Conservation (phyloP, 495 filamentous ascomycete species). For the Cenococcum geophilum region DNA sequence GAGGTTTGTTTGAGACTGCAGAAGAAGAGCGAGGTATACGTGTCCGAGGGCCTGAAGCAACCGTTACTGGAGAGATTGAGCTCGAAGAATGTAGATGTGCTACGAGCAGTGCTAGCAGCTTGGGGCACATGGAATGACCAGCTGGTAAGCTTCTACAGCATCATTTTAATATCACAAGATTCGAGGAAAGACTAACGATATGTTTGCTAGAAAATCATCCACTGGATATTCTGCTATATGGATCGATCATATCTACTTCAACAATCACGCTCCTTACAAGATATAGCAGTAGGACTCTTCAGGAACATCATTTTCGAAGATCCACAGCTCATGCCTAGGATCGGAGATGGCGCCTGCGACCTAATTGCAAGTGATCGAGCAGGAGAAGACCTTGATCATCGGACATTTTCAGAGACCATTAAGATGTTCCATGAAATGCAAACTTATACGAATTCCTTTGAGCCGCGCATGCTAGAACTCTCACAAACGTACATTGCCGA, state of each 20-base stretch:
- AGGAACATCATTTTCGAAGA: constrained; percentile 53
- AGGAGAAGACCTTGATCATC: constrained; percentile 46
- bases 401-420: constrained; percentile 63
- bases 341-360: constrained; percentile 67
- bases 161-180: not conserved
- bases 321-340: constrained; percentile 44
- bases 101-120: constrained; percentile 56
- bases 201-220: constrained; percentile 56
- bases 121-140: constrained; percentile 79
- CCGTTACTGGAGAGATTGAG: constrained; percentile 47
- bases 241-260: constrained; percentile 82
- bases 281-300: constrained; percentile 52
- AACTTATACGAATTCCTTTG: constrained; percentile 72
- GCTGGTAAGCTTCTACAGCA: constrained; percentile 48
- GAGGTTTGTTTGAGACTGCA: constrained; percentile 57
- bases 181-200: constrained; percentile 9
- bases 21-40: constrained; percentile 55
- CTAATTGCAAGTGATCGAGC: constrained; percentile 67
- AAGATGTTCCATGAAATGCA: constrained; percentile 74
- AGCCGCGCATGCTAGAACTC: constrained; percentile 61
- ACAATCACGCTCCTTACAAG: constrained; percentile 52
- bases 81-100: constrained; percentile 54
- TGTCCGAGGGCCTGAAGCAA: constrained; percentile 52
- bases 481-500: constrained; percentile 58
- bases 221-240: constrained; percentile 85